phyloP scores from a whole-genome alignment of 768 basidiomycete species.

The Termitomyces sp. region DNA sequence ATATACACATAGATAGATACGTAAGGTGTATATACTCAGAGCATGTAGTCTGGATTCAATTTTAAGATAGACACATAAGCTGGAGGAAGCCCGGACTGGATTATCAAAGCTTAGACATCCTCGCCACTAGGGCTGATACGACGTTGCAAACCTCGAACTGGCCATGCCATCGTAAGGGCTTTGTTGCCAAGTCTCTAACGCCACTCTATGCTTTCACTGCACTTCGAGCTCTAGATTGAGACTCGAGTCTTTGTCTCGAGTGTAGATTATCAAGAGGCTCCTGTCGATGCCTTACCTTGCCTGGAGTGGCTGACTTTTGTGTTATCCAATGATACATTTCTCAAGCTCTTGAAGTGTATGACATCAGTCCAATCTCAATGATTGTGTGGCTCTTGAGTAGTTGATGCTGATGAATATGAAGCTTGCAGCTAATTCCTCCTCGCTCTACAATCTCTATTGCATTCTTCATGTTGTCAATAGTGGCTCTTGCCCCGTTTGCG shows the following conservation, averaged over 20 bases:
- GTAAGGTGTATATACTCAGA: no score
- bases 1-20: no score
- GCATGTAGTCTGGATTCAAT: no score
- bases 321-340: conserved; percentile 1
- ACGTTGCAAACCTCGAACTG: conserved; percentile 2
- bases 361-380: background rate
- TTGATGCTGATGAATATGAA: background rate
- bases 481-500: no score
- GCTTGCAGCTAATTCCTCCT: no score
- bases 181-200: background rate
- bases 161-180: background rate
- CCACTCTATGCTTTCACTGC: conserved; percentile 1
- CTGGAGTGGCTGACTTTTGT: background rate
- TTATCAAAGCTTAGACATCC: background rate
- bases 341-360: background rate
- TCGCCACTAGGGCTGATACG: background rate
- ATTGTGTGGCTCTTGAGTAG: background rate
- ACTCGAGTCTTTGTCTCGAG: background rate
- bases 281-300: background rate
- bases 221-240: conserved; percentile 1
- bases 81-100: no score
- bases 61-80: no score
- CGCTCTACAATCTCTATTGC: no score
- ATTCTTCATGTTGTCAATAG: no score
- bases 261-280: background rate